Conservation (phyloP, 306 rosid genomes). For the Geum urbanum region DNA sequence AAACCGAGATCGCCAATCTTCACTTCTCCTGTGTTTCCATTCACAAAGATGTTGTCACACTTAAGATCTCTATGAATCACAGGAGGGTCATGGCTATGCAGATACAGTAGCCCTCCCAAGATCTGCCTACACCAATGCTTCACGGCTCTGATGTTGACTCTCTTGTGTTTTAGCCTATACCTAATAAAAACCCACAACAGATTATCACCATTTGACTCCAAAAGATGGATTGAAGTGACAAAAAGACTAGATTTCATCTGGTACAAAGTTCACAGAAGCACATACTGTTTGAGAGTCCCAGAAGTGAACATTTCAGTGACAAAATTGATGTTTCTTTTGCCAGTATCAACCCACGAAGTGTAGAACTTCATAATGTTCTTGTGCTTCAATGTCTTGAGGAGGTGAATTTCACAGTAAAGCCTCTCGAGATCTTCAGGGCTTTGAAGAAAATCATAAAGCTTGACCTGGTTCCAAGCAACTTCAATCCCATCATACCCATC, state of each 20-base stretch:
- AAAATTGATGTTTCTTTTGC: constrained; percentile 85
- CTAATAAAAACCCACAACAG: constrained; percentile 26
- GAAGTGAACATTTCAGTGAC: constrained; percentile 96
- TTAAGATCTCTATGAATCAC: constrained; percentile 98
- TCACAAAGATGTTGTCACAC: constrained; percentile 87
- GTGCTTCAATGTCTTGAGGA: constrained; percentile 80
- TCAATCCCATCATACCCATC: constrained; percentile 97
- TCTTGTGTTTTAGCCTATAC: constrained; percentile 79
- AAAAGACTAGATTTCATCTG: background rate
- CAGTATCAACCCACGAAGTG: constrained; percentile 90
- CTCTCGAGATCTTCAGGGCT: constrained; percentile 93
- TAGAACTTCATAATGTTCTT: constrained; percentile 85
- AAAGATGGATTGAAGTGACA: background rate
- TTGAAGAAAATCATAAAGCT: constrained; percentile 80
- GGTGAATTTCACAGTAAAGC: constrained; percentile 93
- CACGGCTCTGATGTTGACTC: constrained; percentile 76
- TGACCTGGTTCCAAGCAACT: constrained; percentile 98
- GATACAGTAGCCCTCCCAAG: constrained; percentile 78
- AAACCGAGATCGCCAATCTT: constrained; percentile 97
- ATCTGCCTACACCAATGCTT: constrained; percentile 99
- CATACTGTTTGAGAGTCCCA: constrained; percentile 92
- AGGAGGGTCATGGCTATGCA: constrained; percentile 88
- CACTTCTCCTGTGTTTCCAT: constrained; percentile 96
- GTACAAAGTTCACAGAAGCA: constrained; percentile 3
- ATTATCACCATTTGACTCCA: constrained; percentile 20